Evolutionary conservation across 306 rosid genomes (phyloP).

Genomic region (Argentina anserina): DNA sequence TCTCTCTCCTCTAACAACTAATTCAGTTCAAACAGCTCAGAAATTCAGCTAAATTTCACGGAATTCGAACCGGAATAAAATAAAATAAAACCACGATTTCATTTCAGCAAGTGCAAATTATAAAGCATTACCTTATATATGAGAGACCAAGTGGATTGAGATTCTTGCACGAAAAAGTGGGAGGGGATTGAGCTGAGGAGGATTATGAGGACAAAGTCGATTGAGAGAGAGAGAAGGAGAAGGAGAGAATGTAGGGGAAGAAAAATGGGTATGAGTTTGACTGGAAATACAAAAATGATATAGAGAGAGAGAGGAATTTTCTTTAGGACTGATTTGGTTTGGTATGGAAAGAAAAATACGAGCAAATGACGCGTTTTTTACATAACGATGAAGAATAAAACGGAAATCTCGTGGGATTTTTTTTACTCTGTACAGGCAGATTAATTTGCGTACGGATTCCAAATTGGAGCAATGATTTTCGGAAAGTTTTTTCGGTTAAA

Average conservation of each 20-base stretch:
- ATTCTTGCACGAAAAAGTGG: background rate
- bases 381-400: no score
- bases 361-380: slow-evolving; percentile 30
- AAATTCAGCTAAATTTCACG: background rate
- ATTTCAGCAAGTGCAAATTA: background rate
- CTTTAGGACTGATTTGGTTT: slow-evolving; percentile 9
- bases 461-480: background rate
- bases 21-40: background rate
- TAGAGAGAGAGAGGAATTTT: slow-evolving; percentile 26
- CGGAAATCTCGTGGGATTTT: slow-evolving; percentile 28
- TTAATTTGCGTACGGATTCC: slow-evolving; percentile 3
- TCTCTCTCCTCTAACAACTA: no score
- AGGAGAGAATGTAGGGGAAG: background rate
- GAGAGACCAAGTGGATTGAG: background rate
- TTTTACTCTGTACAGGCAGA: slow-evolving; percentile 13
- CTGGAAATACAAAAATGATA: background rate
- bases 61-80: background rate
- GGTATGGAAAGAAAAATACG: slow-evolving; percentile 9
- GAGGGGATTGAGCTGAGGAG: background rate
- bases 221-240: background rate
- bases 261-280: background rate
- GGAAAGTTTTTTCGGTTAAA: background rate
- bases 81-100: background rate
- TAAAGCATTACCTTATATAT: background rate
- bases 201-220: background rate